Evolutionary conservation across 768 basidiomycete species (phyloP), one percentile per base, ranked within the genome.

Genomic region (Cystobasidium tubakii): DNA sequence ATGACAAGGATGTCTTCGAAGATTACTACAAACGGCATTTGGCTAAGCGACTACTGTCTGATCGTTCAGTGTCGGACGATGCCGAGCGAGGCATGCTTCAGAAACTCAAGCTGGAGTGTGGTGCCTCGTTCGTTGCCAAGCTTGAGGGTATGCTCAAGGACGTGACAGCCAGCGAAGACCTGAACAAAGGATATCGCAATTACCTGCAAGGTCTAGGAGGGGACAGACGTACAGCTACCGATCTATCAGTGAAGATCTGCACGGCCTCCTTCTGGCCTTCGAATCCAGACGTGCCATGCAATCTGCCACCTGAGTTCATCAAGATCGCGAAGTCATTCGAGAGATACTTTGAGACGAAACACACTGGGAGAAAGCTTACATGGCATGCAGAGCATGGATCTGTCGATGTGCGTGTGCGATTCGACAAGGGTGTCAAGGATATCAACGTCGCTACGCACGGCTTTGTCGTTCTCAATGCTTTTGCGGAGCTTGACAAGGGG

Each of bases 91-190:
- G 90, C 73, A 97, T 99, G 93, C 86, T 99, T 0, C 89, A 92
- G 57, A 97, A 96, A 82, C 87, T 99, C 79, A 97, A 97, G 83
- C 86, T 95, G 29, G 95, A 98, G 82, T 94, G 90, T 79, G 95
- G 95, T 7, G 89, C 88, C 78, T 92, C 95, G 80, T 99, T 98
- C 81, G 98, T 96, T 0, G 92, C 95, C 82, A 94, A 94, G 81
- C 84, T 98, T 78, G 94, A 99, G 81, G 94, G 94, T 73, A 99
- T 99, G 95, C 96, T 99, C 86, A 86, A 91, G 76, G 95, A 98
- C 80, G 93, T 99, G 88, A 90, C 88, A 78, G 81, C 94, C 33
- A 95, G 92, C 4, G 82, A 83, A 23, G 96, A 99, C 71, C 88
- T 87, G 19, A 90, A 89, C 85, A 83, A 85, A 42, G 86, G 86